Base-by-base conservation (phyloP, 495 filamentous ascomycete genomes). In the Elaphomyces granulatus region DNA sequence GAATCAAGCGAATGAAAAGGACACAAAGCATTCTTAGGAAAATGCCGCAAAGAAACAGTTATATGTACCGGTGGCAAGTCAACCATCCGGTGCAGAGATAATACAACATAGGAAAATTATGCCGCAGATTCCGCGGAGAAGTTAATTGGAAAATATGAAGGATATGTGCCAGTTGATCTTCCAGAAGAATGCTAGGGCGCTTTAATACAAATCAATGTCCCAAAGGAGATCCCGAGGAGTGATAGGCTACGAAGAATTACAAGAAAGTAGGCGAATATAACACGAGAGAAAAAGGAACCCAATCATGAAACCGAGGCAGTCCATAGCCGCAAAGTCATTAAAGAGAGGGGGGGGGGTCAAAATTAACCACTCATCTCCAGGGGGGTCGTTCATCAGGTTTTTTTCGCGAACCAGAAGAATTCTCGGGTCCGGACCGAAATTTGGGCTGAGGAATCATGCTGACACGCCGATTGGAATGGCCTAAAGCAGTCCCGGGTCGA, bases 391-490 rank as follows among this genome's bases (percentile, higher is more conserved):
- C 42, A 18, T 56, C 53, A 16, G 59, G 36, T 39, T 54, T 62
- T 28, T 48, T 54, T 14, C 54, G 50, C 15, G 45, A 43, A 0
- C 48, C 49, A 15, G 55, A 23, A 4, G 53, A 38, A 21, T 45
- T 54, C 1, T 59, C 56, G 19, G 54, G 51, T 1, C 58, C 61
- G 32, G 32, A 34, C 17, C 53, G 54, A 15, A 33, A 40, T 39
- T 54, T 66, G 2, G 61, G 61, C 34, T 67, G 23, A 15, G 68
- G 68, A 12, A 72, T 52, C 34, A 72, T 50, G 52, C 70, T 74
- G 32, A 52, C 56, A 15, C 71, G 64, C n/a, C 66, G 61, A 34
- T 56, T 66, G 12, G 62, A 61, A 41, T 66, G 62, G 1, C 64
- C 65, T 2, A 72, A 48, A 3, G 68, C 46, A 0, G 67, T 72